Conservation (phyloP, 257 asterid species). For the Capsicum rhomboideum region DNA sequence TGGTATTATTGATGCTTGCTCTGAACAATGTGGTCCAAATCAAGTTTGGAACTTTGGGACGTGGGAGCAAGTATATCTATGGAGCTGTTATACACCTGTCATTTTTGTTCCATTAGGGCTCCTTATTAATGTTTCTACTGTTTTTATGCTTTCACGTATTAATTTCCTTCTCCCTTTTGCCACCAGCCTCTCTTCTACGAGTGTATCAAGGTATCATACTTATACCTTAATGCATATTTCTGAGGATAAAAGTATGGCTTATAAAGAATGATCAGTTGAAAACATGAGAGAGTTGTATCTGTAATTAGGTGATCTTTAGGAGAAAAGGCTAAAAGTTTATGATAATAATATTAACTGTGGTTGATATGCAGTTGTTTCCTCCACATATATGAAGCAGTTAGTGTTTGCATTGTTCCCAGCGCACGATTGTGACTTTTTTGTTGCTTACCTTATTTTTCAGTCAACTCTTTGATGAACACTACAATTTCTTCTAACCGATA, state of each 20-base stretch:
- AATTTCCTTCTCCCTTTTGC: too few relatives aligned
- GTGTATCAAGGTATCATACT: too few relatives aligned
- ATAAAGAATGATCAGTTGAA: not conserved
- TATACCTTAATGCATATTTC: too few relatives aligned
- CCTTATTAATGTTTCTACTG: too few relatives aligned
- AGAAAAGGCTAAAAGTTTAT: not conserved
- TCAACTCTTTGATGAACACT: not conserved
- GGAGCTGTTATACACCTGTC: too few relatives aligned
- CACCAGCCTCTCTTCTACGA: too few relatives aligned
- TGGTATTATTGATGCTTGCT: conserved; percentile 61
- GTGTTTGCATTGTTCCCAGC: not conserved
- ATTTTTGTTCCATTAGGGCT: too few relatives aligned
- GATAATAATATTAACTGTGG: not conserved
- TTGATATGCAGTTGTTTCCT: not conserved
- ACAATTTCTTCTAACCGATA: not conserved
- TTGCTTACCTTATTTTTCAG: too few relatives aligned
- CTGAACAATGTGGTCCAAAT: conserved; percentile 83
- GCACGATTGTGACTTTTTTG: too few relatives aligned
- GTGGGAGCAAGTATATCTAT: too few relatives aligned
- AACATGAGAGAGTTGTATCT: not conserved
- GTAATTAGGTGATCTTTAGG: not conserved
- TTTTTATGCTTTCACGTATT: too few relatives aligned
- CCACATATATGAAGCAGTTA: not conserved
- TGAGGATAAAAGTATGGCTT: too few relatives aligned
- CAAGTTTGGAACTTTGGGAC: conserved; percentile 49